These are phyloP conservation scores for Solanum okadae DNA, from an alignment of 257 asterid species.

Conservation along the genomic window DNA sequence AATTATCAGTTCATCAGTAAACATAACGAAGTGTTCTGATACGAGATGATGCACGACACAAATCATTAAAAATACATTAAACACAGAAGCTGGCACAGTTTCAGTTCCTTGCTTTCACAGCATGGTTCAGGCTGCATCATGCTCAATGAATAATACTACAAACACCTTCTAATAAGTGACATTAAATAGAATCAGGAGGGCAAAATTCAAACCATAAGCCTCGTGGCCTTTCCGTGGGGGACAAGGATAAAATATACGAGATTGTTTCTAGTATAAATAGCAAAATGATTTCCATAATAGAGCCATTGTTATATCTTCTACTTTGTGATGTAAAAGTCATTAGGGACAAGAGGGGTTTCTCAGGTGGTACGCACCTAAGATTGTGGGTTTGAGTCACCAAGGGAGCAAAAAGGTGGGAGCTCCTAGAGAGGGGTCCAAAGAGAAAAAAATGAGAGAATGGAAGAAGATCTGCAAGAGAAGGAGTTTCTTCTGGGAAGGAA, in stretches of 20 bases:
- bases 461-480: not conserved
- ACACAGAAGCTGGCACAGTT: not conserved
- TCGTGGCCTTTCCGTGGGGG: not conserved
- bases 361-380: not conserved
- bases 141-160: not conserved
- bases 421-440: not conserved
- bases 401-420: not conserved
- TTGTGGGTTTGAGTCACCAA: not conserved
- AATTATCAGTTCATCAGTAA: not conserved
- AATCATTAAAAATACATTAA: not conserved
- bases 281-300: not conserved
- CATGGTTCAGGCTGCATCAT: not conserved
- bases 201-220: not conserved
- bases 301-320: not conserved
- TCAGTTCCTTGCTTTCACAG: not conserved
- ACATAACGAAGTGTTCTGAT: not conserved
- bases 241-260: not conserved
- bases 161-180: not conserved
- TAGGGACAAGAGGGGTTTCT: not conserved
- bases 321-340: not conserved
- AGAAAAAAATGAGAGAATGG: not conserved
- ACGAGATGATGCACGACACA: not conserved
- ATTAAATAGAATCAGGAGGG: not conserved
- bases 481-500: not conserved
- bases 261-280: not conserved